Base-by-base conservation (phyloP, 805 yeast genomes). In the Ogataea degrootiae region DNA sequence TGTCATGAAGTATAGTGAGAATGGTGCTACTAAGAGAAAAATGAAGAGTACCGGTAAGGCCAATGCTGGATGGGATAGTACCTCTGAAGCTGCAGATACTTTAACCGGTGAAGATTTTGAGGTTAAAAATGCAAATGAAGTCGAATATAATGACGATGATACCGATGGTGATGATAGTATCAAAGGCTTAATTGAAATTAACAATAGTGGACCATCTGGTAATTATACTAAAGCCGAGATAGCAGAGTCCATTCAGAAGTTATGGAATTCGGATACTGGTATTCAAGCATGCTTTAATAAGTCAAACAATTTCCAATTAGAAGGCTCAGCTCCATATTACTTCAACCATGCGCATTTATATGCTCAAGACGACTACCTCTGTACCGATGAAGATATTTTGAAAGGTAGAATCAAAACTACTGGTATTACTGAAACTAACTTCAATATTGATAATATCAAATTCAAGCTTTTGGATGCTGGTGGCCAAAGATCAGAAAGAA, bases 381-480 rank as follows among this genome's bases (percentile, higher is more conserved):
- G 96, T 52, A 68, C 81, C 7, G 89, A 92, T 65, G 80, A 76
- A 46, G 99, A 94, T 66, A 90, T 94, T 46, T 70, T 94, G 54
- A 84, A 79, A 58, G 98, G 97, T 4, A 75, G 99, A 34, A 87
- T 94, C 58, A 91, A 92, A 68, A 92, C 99, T 14, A 91, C 97
- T 0, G 99, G 99, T 3, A 89, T 94, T 45, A 86, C 95, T 1
- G 96, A 92, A 64, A 85, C 94, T 6, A 77, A 74, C 46, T 91
- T 94, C 68, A 73, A 74, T 47, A 80, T 92, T 51, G 72, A 72
- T 43, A 79, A 81, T 9, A 76, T 81, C 41, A 79, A 74, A 53
- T 83, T 91, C 63, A 82, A 81, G 59, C 87, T 94, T 38, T 70
- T 90, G 39, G 99, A 94, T 72, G 98, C 97, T 4, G 99, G 99